Conservation (phyloP, 2,329 filamentous ascomycete genomes). For the Intubia oerlemansii region DNA sequence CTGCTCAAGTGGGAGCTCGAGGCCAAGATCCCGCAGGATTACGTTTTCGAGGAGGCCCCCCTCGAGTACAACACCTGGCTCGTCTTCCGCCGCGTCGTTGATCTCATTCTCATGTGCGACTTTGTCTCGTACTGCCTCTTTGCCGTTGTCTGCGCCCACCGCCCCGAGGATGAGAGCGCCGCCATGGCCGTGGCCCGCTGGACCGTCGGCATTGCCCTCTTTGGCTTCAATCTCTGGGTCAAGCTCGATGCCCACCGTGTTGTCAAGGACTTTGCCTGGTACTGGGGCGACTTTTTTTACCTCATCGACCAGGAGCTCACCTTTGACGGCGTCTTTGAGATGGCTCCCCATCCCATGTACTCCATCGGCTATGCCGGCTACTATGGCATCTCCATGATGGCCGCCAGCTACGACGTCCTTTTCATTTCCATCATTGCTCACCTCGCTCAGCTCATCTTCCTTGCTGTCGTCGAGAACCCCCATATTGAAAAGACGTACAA, state of each 20-base stretch:
- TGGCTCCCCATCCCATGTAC: slow-evolving; percentile 98
- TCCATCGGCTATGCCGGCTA: slow-evolving; percentile 95
- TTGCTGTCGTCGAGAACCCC: slow-evolving; percentile 81
- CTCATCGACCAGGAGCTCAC: slow-evolving; percentile 94
- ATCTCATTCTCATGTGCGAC: slow-evolving; percentile 96
- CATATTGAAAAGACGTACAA: slow-evolving; percentile 98
- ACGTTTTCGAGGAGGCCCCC: slow-evolving; percentile 78
- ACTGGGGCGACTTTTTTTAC: slow-evolving; percentile 99
- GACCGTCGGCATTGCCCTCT: slow-evolving; percentile 53
- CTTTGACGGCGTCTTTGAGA: slow-evolving; percentile 96
- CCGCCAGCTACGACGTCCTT: slow-evolving; percentile 89
- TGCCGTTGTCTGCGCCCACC: slow-evolving; percentile 66
- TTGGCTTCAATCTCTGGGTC: slow-evolving; percentile 95
- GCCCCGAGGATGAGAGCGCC: slow-evolving; percentile 49
- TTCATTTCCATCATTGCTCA: slow-evolving; percentile 94
- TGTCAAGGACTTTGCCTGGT: slow-evolving; percentile 98
- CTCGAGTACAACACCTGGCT: slow-evolving; percentile 99
- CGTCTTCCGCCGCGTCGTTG: slow-evolving; percentile 83
- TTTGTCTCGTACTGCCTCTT: slow-evolving; percentile 95
- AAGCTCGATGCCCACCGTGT: slow-evolving; percentile 95
- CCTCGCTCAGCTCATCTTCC: slow-evolving; percentile 81
- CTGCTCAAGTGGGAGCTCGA: slow-evolving; percentile 79
- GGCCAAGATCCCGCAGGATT: slow-evolving; percentile 84
- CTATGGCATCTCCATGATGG: slow-evolving; percentile 96
- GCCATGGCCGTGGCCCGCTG: slow-evolving; percentile 55